Percentiles rank a stretch among this genome's conserved stretches.
Conservation (phyloP, 139 green algal species). For the Ettlia oleoabundans region DNA sequence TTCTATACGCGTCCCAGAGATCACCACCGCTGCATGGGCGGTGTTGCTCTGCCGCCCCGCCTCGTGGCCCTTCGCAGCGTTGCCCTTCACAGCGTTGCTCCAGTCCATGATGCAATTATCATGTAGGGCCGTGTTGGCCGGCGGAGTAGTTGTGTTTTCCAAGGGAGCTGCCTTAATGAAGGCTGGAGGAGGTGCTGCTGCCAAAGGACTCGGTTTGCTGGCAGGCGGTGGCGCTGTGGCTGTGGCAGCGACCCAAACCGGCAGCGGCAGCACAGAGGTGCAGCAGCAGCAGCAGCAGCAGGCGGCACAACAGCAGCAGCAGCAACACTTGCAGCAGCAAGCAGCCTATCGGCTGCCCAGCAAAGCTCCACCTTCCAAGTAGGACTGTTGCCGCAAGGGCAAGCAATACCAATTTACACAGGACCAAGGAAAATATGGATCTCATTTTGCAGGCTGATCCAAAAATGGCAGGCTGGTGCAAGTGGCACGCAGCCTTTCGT, state of each 20-base stretch:
- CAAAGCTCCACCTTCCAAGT: not conserved
- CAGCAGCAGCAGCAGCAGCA: constrained; percentile 17
- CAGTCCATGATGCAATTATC: not conserved
- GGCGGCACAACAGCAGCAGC: not conserved
- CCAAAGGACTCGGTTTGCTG: constrained; percentile 11
- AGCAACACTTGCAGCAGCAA: not conserved
- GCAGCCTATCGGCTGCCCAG: constrained; percentile 2
- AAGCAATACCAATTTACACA: too few relatives aligned
- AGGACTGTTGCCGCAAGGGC: not conserved
- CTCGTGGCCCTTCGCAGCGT: not conserved
- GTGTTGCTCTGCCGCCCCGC: too few relatives aligned
- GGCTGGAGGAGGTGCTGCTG: constrained; percentile 30
- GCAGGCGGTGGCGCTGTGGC: constrained; percentile 1
- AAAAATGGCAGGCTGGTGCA: too few relatives aligned
- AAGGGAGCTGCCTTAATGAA: constrained; percentile 43
- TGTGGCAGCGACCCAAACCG: not conserved
- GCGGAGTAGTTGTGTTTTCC: constrained; percentile 30
- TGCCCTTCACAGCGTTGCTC: too few relatives aligned
- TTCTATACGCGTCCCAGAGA: too few relatives aligned
- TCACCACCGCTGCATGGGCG: too few relatives aligned
- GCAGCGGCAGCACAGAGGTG: not conserved
- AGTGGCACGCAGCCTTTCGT: not conserved
- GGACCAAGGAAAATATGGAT: too few relatives aligned
- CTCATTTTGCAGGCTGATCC: too few relatives aligned
- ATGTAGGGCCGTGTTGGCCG: constrained; percentile 40